Conservation (phyloP, 2,329 filamentous ascomycete species). For the Fusarium newnesense region DNA sequence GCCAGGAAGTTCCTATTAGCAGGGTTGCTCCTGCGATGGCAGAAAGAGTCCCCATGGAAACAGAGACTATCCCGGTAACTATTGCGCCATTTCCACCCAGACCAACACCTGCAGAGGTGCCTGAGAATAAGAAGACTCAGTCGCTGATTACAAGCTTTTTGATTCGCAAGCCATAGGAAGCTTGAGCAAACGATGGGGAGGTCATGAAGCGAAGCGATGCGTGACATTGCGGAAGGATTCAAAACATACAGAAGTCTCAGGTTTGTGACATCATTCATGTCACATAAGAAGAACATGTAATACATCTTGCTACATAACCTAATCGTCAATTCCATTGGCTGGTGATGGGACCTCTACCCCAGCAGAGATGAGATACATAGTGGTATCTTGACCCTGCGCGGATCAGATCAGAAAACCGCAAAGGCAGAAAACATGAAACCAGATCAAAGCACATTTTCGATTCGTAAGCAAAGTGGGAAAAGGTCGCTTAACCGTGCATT, state of each 20-base stretch:
- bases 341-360: too few species aligned
- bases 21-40: neutral
- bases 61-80: neutral
- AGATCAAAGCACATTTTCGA: too few species aligned
- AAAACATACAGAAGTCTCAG: accelerated
- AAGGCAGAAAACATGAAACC: too few species aligned
- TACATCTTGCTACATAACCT: neutral
- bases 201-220: accelerated
- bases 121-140: neutral
- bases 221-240: accelerated
- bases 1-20: too few species aligned
- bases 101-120: accelerated
- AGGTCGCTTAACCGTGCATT: too few species aligned
- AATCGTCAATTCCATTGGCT: neutral
- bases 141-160: neutral
- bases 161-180: neutral
- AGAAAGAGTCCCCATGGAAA: accelerated
- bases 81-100: neutral
- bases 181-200: accelerated
- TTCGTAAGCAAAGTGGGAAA: too few species aligned
- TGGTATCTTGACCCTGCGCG: too few species aligned
- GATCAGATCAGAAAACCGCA: too few species aligned
- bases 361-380: too few species aligned
- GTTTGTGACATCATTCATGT: accelerated
- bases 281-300: neutral